phyloP scores from a whole-genome alignment of 768 basidiomycete species.

The Boletus eberwhitei region DNA sequence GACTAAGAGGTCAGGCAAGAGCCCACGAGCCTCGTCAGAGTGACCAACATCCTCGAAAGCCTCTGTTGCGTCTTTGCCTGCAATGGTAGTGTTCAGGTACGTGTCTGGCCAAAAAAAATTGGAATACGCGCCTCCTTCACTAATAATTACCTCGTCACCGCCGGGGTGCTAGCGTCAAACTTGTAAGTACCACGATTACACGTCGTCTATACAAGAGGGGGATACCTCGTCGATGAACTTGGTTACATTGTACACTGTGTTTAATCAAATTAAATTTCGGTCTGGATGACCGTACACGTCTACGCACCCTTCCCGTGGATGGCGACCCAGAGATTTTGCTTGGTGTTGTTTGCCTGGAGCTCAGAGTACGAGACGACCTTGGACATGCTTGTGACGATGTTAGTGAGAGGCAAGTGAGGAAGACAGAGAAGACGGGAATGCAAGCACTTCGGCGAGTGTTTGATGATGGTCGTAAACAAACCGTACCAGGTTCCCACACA shows the following conservation, averaged over 20 bases:
- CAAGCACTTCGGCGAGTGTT: neutral
- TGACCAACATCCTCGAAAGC: conserved; percentile 99
- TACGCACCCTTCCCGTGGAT: conserved; percentile 77
- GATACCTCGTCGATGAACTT: conserved; percentile 93
- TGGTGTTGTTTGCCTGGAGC: conserved; percentile 72
- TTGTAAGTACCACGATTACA: conserved; percentile 5
- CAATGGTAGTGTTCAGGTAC: conserved; percentile 2
- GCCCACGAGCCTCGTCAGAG: conserved; percentile 92
- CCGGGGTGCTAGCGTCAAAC: conserved; percentile 72
- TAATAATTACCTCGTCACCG: conserved; percentile 95
- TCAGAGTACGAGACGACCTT: conserved; percentile 69
- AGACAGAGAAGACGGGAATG: conserved; percentile 6
- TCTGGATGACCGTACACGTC: neutral
- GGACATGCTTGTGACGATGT: conserved; percentile 31
- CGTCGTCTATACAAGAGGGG: conserved; percentile 1
- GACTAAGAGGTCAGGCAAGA: conserved; percentile 74
- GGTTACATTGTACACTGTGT: conserved; percentile 85
- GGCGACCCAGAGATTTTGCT: conserved; percentile 78
- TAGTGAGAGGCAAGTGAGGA: conserved; percentile 13
- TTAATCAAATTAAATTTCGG: conserved; percentile 5
- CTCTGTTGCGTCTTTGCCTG: conserved; percentile 94
- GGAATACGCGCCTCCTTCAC: conserved; percentile 76
- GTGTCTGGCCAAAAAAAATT: conserved; percentile 1
- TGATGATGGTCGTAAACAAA: conserved; percentile 15
- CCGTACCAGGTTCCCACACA: conserved; percentile 27